These are phyloP conservation scores for Aspergillus piperis DNA, from an alignment of 2,329 filamentous ascomycete genomes.

Conservation along the genomic window DNA sequence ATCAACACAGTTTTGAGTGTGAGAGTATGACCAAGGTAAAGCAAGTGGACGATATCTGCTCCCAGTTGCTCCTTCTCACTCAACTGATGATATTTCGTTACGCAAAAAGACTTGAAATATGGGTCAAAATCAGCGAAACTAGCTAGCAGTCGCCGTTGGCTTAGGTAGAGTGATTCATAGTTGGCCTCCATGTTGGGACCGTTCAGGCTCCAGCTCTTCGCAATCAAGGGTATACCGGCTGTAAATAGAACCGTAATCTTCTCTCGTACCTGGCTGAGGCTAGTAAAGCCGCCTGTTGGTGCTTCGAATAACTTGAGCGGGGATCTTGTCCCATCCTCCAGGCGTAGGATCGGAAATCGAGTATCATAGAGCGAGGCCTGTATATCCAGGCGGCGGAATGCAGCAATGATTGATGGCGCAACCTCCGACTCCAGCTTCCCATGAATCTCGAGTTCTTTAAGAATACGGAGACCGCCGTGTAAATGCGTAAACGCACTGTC, in stretches of 20 bases:
- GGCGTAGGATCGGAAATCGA: not conserved
- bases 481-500: conserved; percentile 11
- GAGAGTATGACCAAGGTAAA: conserved; percentile 2
- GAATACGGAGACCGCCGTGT: conserved; percentile 6
- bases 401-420: not conserved
- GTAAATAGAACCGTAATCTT: not conserved
- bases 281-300: not conserved
- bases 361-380: not conserved
- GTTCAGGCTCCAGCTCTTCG: not conserved
- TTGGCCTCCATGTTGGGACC: not conserved
- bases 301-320: not conserved
- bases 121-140: not conserved
- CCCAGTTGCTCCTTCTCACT: not conserved
- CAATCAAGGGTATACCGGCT: not conserved
- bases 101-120: not conserved
- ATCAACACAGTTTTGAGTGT: conserved; percentile 6
- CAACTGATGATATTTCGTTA: not conserved
- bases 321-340: not conserved
- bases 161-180: not conserved
- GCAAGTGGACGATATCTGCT: not conserved
- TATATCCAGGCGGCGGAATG: conserved; percentile 6
- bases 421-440: not conserved
- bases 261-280: not conserved
- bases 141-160: conserved; percentile 2
- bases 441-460: conserved; percentile 1